Percentiles rank a stretch among this genome's conserved stretches.
Evolutionary conservation across 306 rosid genomes (phyloP).

Genomic region (Cucumis melo): DNA sequence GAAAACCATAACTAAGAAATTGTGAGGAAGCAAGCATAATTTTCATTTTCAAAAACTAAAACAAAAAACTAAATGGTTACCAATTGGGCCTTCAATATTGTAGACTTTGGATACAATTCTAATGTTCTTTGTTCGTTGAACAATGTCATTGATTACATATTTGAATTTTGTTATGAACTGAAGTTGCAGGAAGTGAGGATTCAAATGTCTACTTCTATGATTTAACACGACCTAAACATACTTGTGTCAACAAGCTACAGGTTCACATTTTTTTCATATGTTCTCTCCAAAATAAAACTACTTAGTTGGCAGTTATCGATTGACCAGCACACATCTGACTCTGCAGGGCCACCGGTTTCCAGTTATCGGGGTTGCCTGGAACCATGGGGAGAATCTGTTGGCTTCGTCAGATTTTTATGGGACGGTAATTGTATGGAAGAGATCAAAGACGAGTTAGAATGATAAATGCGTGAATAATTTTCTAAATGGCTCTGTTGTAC

Average conservation of each 20-base stretch:
- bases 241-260: slow-evolving; percentile 98
- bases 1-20: too few relatives aligned
- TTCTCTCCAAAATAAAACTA: background rate
- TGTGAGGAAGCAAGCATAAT: too few relatives aligned
- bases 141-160: slow-evolving; percentile 3
- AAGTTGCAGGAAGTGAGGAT: slow-evolving; percentile 97
- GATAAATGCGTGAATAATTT: background rate
- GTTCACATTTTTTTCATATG: slow-evolving; percentile 19
- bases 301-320: slow-evolving; percentile 1
- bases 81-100: background rate
- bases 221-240: slow-evolving; percentile 75
- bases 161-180: slow-evolving; percentile 15
- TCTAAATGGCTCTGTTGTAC: background rate
- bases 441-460: slow-evolving; percentile 54
- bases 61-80: too few relatives aligned
- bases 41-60: too few relatives aligned
- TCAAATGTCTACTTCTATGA: slow-evolving; percentile 96
- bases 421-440: slow-evolving; percentile 87
- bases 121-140: background rate
- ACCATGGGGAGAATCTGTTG: slow-evolving; percentile 83
- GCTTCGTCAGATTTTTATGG: slow-evolving; percentile 92
- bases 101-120: too few relatives aligned
- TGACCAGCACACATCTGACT: slow-evolving; percentile 10
- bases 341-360: slow-evolving; percentile 96
- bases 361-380: slow-evolving; percentile 82